Evolutionary conservation across 2,329 filamentous ascomycete species (phyloP).

Genomic region (Cercospora nicotianae): DNA sequence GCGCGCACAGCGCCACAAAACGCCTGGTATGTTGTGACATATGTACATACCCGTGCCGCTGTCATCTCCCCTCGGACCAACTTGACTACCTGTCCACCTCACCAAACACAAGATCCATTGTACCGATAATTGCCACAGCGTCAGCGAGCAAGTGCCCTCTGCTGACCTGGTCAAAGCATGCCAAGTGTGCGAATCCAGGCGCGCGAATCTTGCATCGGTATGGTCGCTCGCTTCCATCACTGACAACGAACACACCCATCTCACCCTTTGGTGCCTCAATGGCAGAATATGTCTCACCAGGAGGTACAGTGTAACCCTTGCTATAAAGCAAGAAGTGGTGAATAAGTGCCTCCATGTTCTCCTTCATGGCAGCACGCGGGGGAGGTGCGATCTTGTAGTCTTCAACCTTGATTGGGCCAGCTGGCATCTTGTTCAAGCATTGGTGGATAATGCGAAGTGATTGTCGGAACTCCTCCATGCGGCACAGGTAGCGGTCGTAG

Average conservation of each 20-base stretch:
- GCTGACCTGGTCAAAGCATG: slow-evolving; percentile 89
- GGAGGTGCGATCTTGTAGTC: slow-evolving; percentile 98
- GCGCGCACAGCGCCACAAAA: slow-evolving; percentile 15
- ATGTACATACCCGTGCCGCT: slow-evolving; percentile 14
- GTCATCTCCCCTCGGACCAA: background rate
- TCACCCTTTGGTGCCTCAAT: slow-evolving; percentile 99
- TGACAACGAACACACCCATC: slow-evolving; percentile 97
- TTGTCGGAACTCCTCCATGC: slow-evolving; percentile 99
- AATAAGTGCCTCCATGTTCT: slow-evolving; percentile 99
- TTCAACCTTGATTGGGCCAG: slow-evolving; percentile 89
- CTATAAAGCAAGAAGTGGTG: slow-evolving; percentile 99
- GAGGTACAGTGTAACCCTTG: slow-evolving; percentile 95
- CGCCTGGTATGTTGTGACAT: slow-evolving; percentile 17
- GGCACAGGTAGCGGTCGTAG: slow-evolving; percentile 98
- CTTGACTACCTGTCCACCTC: slow-evolving; percentile 16
- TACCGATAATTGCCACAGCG: slow-evolving; percentile 88
- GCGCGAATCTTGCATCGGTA: slow-evolving; percentile 98
- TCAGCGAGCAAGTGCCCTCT: slow-evolving; percentile 93
- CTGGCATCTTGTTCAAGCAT: slow-evolving; percentile 98
- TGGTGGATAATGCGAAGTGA: slow-evolving; percentile 98
- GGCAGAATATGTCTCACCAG: slow-evolving; percentile 94
- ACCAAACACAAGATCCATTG: slow-evolving; percentile 71
- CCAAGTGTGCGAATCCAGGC: slow-evolving; percentile 92
- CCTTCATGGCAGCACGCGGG: slow-evolving; percentile 97
- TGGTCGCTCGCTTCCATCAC: slow-evolving; percentile 91